Evolutionary conservation across 352 stramenopile species (phyloP).

Genomic region (Phytopythium oedochilum): DNA sequence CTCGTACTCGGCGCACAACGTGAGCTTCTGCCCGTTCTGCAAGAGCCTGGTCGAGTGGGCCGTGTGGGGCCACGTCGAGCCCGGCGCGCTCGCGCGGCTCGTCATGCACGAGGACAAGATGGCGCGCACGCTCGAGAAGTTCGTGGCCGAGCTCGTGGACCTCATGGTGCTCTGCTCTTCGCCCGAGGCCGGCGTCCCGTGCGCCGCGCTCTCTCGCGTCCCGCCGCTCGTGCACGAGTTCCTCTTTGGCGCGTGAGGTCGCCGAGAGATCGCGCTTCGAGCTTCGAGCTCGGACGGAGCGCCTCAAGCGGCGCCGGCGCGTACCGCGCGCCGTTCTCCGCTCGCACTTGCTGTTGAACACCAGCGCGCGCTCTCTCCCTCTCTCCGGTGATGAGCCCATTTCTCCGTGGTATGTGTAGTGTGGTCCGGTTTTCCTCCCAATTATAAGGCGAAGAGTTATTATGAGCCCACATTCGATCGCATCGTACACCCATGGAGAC

Average conservation of each 20-base stretch:
- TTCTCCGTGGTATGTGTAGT: too few relatives aligned
- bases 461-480: too few relatives aligned
- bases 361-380: neutral
- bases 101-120: slow-evolving; percentile 8
- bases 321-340: neutral
- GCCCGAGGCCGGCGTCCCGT: slow-evolving; percentile 10
- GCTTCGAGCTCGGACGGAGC: too few relatives aligned
- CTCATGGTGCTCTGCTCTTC: slow-evolving; percentile 8
- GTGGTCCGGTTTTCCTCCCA: too few relatives aligned
- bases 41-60: slow-evolving; percentile 13
- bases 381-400: too few relatives aligned
- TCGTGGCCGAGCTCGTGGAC: slow-evolving; percentile 10
- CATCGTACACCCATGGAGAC: too few relatives aligned
- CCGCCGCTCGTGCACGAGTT: slow-evolving; percentile 25
- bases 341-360: neutral
- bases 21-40: slow-evolving; percentile 20
- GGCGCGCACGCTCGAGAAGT: slow-evolving; percentile 10
- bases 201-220: slow-evolving; percentile 13
- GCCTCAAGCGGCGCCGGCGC: too few relatives aligned
- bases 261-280: too few relatives aligned
- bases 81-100: slow-evolving; percentile 4
- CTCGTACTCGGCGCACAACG: slow-evolving; percentile 9
- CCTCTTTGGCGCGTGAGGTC: slow-evolving; percentile 11
- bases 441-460: too few relatives aligned
- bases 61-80: slow-evolving; percentile 15